Conservation (phyloP, 306 rosid genomes). For the Vigna nakashimae region DNA sequence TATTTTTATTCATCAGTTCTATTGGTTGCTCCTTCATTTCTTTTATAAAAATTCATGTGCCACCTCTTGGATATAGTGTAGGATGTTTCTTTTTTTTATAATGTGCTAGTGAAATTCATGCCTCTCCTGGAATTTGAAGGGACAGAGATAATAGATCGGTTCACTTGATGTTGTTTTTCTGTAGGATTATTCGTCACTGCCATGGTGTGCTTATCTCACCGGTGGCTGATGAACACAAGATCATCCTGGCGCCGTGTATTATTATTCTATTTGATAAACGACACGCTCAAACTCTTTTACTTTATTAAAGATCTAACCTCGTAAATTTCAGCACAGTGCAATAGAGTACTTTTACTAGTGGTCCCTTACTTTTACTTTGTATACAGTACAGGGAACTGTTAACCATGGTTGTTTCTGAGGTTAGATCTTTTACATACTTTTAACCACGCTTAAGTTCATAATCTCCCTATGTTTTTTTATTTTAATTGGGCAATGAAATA, state of each 20-base stretch:
- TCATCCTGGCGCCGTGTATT: constrained; percentile 2
- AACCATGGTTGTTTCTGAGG: not conserved
- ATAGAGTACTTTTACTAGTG: not conserved
- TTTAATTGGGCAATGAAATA: too few relatives aligned
- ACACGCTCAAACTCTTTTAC: not conserved
- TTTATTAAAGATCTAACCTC: too few relatives aligned
- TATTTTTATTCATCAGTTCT: constrained; percentile 21
- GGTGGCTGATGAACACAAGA: constrained; percentile 3
- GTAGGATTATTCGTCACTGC: not conserved
- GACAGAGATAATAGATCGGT: not conserved
- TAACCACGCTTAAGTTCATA: not conserved
- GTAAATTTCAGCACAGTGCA: constrained; percentile 4
- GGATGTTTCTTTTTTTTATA: constrained; percentile 23
- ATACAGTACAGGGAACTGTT: not conserved
- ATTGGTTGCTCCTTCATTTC: not conserved
- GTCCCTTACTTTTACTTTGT: not conserved
- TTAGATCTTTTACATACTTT: not conserved
- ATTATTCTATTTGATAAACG: constrained; percentile 19
- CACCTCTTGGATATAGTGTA: not conserved
- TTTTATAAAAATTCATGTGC: constrained; percentile 9
- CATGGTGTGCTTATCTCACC: not conserved
- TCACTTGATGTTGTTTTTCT: not conserved
- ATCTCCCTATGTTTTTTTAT: too few relatives aligned
- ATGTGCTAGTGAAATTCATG: not conserved
- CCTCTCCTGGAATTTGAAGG: not conserved